These are phyloP conservation scores for Diaporthe ampelina DNA, from an alignment of 2,329 filamentous ascomycete genomes.

Conservation along the genomic window DNA sequence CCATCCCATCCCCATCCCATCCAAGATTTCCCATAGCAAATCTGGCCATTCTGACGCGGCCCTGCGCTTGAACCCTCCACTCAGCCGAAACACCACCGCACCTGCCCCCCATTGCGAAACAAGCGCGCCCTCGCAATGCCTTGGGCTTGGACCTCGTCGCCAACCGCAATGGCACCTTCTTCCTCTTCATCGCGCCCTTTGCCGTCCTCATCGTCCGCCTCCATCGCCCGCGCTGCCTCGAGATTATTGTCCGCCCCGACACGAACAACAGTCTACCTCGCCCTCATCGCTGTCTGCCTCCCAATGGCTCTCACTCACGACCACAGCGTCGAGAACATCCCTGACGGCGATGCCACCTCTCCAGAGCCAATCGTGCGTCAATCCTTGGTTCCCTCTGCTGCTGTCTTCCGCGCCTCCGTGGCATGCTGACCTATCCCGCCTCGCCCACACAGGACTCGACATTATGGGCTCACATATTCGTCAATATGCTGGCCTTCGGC, in stretches of 20 bases:
- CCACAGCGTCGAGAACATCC: slow-evolving; percentile 69
- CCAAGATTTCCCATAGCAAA: slow-evolving; percentile 15
- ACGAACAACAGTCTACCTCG: slow-evolving; percentile 31
- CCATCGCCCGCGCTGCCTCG: slow-evolving; percentile 9
- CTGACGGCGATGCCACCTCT: slow-evolving; percentile 79
- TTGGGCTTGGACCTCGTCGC: slow-evolving; percentile 22
- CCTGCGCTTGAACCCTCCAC: slow-evolving; percentile 28
- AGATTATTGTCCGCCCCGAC: slow-evolving; percentile 18
- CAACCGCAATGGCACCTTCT: background rate
- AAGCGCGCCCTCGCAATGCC: slow-evolving; percentile 28
- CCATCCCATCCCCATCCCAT: slow-evolving; percentile 8
- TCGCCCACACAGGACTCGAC: slow-evolving; percentile 73
- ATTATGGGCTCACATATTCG: slow-evolving; percentile 93
- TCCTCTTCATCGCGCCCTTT: background rate
- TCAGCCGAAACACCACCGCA: slow-evolving; percentile 19
- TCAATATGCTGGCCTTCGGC: slow-evolving; percentile 90
- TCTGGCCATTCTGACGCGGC: slow-evolving; percentile 32
- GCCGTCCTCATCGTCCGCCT: background rate
- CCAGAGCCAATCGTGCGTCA: slow-evolving; percentile 77
- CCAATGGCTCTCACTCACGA: slow-evolving; percentile 58
- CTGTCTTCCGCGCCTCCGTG: background rate
- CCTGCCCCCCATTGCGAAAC: slow-evolving; percentile 17
- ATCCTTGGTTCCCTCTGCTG: background rate
- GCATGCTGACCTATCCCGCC: slow-evolving; percentile 7
- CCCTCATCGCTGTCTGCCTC: slow-evolving; percentile 34